Evolutionary conservation across 805 yeast species (phyloP), one percentile per base, ranked within the genome.

Genomic region (Kodamaea fukazawae): DNA sequence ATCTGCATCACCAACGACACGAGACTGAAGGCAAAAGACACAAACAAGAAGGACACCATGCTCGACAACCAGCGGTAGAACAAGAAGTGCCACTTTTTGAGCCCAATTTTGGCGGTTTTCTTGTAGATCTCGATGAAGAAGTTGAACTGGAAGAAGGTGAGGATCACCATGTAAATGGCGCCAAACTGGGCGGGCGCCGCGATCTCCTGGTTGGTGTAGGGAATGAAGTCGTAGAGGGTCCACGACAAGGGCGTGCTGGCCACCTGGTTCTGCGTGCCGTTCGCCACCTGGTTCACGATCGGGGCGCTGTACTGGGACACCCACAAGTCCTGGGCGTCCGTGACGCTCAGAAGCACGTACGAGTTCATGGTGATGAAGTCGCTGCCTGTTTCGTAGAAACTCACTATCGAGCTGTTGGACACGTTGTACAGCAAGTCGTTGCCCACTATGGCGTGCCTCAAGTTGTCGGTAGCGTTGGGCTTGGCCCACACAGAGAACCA

Each of bases 181-280:
- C 93, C 93, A 44, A 85, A 81, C 57, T 84, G 91, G 4, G 79
- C 58, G 4, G 90, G 88, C 0, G 89, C 89, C 32, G 72, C 49
- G 10, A 80, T 54, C 4, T 76, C 78, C 2, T 75, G 65, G 49
- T 77, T 64, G 1, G 59, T 58, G 38, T 63, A 67, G 2, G 86
- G 85, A n/a, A 68, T 63, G 36, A 67, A 58, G 51, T 84, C 88
- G 2, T 52, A 31, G 29, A 48, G 57, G 1, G 45, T 22, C 40
- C 76, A 63, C 1, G 42, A 45, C 11, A 73, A 60, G n/a, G 69
- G 70, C 15, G 49, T 52, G 22, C 68, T 47, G 17, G 27, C 29
- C 7, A 66, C 25, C 10, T 31, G 34, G 11, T 46, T 43, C 22
- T 18, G 42, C 2, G 52, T 41, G 7, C 39, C 39, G 12, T 36